A percentile compares a stretch with the other conserved stretches of the same genome.
phyloP scores from a whole-genome alignment of 2,329 filamentous ascomycete genomes.

The Chaetomium olivaceum region DNA sequence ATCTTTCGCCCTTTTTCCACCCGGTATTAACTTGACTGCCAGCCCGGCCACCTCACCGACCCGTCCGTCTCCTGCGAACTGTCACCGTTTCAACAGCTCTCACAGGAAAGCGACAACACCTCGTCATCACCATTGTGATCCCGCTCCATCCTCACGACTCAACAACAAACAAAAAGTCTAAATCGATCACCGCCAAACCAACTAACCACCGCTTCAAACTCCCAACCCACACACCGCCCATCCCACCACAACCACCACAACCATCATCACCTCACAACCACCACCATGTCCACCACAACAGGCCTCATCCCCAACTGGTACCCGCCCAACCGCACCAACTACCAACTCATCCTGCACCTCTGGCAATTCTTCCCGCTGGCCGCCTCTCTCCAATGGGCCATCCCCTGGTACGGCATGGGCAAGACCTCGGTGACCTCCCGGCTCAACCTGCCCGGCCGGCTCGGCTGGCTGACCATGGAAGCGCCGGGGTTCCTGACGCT shows the following conservation, averaged over 20 bases:
- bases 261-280: not conserved
- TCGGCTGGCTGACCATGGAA: constrained; percentile 91
- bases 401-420: constrained; percentile 85
- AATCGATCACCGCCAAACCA: not conserved
- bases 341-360: constrained; percentile 51
- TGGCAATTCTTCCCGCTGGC: constrained; percentile 61
- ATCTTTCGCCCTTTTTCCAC: not conserved
- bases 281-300: constrained; percentile 31
- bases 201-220: not conserved
- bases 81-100: not conserved
- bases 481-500: constrained; percentile 73
- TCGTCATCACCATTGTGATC: not conserved
- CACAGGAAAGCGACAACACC: not conserved
- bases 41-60: too few species aligned
- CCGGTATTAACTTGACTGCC: not conserved
- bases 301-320: constrained; percentile 56
- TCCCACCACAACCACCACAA: not conserved
- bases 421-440: constrained; percentile 77
- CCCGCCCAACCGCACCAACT: constrained; percentile 60
- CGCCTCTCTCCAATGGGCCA: constrained; percentile 71
- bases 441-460: constrained; percentile 84
- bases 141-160: not conserved
- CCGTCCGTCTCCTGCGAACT: too few species aligned
- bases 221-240: not conserved
- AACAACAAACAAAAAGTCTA: not conserved